Evolutionary conservation across 2,329 filamentous ascomycete species (phyloP).

Genomic region (Cladophialophora chaetospira): DNA sequence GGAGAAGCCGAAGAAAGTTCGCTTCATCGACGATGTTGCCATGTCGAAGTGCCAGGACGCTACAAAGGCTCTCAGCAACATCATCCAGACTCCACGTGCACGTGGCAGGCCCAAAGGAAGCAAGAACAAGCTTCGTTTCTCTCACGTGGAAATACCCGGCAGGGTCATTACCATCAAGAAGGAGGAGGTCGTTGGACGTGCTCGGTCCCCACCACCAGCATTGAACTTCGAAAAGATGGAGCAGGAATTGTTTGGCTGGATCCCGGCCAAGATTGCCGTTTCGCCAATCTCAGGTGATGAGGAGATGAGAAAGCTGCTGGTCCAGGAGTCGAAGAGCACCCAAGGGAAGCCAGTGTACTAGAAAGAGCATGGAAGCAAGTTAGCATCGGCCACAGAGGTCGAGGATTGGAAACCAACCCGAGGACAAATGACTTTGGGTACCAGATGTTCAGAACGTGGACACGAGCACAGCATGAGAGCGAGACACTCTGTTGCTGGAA

Average conservation of each 20-base stretch:
- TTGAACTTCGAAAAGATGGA: not conserved
- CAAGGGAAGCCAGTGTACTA: not conserved
- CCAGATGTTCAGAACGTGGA: too few relatives aligned
- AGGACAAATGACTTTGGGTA: too few relatives aligned
- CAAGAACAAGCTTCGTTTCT: not conserved
- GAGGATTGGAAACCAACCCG: too few relatives aligned
- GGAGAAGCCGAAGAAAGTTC: not conserved
- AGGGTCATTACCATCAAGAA: not conserved
- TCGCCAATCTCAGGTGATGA: not conserved
- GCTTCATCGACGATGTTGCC: not conserved
- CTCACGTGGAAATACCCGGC: not conserved
- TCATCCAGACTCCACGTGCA: not conserved
- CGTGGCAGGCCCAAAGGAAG: not conserved
- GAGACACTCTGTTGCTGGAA: too few relatives aligned
- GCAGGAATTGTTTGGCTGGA: slow-evolving; percentile 2
- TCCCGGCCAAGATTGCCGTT: not conserved
- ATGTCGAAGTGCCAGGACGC: not conserved
- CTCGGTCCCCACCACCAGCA: not conserved
- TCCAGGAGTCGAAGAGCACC: not conserved
- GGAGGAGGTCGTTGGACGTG: not conserved
- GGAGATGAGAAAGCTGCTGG: not conserved
- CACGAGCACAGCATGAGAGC: too few relatives aligned
- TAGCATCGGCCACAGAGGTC: too few relatives aligned
- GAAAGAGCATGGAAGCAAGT: too few relatives aligned
- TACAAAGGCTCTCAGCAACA: not conserved